These are phyloP conservation scores for Tolypocladium album DNA, from an alignment of 2,329 filamentous ascomycete genomes.

Conservation along the genomic window DNA sequence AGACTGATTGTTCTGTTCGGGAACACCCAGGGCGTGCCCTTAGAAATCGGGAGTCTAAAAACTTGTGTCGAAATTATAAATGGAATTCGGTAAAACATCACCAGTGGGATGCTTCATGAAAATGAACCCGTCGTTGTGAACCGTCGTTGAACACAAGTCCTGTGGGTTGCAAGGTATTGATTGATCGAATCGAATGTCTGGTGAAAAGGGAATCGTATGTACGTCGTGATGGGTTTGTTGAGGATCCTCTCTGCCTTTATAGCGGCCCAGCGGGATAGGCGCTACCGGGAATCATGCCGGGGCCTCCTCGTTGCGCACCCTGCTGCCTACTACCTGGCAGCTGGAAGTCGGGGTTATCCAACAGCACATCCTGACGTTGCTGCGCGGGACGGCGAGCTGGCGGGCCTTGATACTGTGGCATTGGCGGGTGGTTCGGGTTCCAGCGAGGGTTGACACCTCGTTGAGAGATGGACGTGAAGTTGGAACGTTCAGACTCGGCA, in stretches of 20 bases:
- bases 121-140: background rate
- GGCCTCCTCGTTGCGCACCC: constrained; percentile 14
- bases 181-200: background rate
- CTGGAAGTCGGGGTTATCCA: constrained; percentile 82
- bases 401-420: constrained; percentile 30
- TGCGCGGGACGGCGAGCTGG: constrained; percentile 35
- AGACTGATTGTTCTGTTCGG: background rate
- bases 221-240: constrained; percentile 11
- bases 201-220: background rate
- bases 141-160: background rate
- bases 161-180: background rate
- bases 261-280: constrained; percentile 32
- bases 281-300: constrained; percentile 40
- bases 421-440: constrained; percentile 46
- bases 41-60: background rate
- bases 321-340: constrained; percentile 39
- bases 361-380: constrained; percentile 58
- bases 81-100: background rate
- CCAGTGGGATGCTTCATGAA: background rate
- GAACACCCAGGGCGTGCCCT: too few relatives aligned
- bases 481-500: constrained; percentile 66
- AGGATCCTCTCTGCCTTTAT: background rate
- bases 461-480: constrained; percentile 86
- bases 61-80: background rate
- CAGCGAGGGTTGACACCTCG: constrained; percentile 81